Evolutionary conservation across 1,139 yeast genomes (phyloP), one percentile per base, ranked within the genome.

Genomic region (Candida albicans): DNA sequence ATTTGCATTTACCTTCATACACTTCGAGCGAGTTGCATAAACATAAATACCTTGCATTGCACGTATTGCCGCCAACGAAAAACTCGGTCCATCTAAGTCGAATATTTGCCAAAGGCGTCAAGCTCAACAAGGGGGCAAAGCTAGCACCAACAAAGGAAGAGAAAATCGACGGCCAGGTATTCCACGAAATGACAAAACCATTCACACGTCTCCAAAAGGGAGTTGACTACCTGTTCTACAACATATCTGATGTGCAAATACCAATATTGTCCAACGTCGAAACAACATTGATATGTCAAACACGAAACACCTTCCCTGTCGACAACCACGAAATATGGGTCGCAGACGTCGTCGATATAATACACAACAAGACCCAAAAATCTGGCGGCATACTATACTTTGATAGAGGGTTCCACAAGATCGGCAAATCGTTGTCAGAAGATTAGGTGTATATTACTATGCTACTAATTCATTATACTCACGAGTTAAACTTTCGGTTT

Each of bases 251-350:
- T 8, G 44, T 66, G 10, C 56, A 68, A 14, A 62, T 87, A 9
- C 96, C 96, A 0, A 66, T 86, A 0, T 59, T 89, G 39, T 68
- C 68, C 11, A 70, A 75, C 29, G 78, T 87, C 14, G 89, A 83
- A 51, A 67, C 82, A 26, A 79, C 84, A 1, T 65, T 89, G 45
- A 75, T 87, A 12, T 88, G 96, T 58, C 68, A 76, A 46, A 77
- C 80, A 37, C 65, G 66, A 34, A 65, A 73, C 32, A 80, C 78
- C 7, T 72, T 87, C 44, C 63, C 64, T 14, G 81, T 89, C 0
- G 89, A 84, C 46, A 87, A 84, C 53, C 96, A 90, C 61, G 96
- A 89, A 59, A 82, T 90, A 2, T 89, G 96, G 96, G 81, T 87
- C 2, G 95, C 87, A 2, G 72, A 75, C 46, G 87, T 85, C 1